A percentile compares a stretch with the other conserved stretches of the same genome.
phyloP scores from a whole-genome alignment of 2,329 filamentous ascomycete species.

The Atkinsonella hypoxylon region DNA sequence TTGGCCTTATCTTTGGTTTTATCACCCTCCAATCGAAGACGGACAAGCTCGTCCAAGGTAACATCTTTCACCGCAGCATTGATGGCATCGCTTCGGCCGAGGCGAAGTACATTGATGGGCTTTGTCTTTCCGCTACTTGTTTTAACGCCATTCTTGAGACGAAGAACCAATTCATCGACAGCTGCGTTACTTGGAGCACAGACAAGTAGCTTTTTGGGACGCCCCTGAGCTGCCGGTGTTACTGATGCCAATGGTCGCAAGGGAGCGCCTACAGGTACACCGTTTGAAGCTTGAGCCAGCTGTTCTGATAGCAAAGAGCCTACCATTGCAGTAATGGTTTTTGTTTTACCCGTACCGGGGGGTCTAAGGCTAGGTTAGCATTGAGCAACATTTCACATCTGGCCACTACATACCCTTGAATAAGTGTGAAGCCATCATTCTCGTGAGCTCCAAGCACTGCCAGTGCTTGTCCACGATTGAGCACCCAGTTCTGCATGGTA shows the following conservation, averaged over 20 bases:
- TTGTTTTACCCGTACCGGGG: slow-evolving; percentile 94
- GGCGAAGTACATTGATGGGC: slow-evolving; percentile 75
- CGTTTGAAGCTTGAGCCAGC: slow-evolving; percentile 21
- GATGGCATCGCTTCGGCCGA: slow-evolving; percentile 86
- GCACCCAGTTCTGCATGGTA: slow-evolving; percentile 63
- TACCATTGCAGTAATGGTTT: slow-evolving; percentile 94
- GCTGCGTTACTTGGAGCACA: slow-evolving; percentile 98
- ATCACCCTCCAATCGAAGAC: slow-evolving; percentile 53
- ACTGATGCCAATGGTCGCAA: slow-evolving; percentile 15
- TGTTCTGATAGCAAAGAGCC: slow-evolving; percentile 53
- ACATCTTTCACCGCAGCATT: slow-evolving; percentile 83
- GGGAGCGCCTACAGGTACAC: slow-evolving; percentile 20
- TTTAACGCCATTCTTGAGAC: slow-evolving; percentile 78
- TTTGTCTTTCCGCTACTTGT: slow-evolving; percentile 60
- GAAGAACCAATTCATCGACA: slow-evolving; percentile 88
- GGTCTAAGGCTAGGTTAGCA: slow-evolving; percentile 43
- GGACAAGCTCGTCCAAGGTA: slow-evolving; percentile 85
- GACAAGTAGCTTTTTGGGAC: slow-evolving; percentile 74
- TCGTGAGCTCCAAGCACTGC: slow-evolving; percentile 86
- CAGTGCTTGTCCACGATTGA: slow-evolving; percentile 82
- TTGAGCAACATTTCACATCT: slow-evolving; percentile 2
- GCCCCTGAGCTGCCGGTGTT: slow-evolving; percentile 15
- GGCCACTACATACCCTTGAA: slow-evolving; percentile 57
- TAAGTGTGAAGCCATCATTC: slow-evolving; percentile 93
- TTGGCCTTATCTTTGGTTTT: slow-evolving; percentile 45